Conservation (phyloP, 1,284 basidiomycete species). For the Ceratobasidium sp. region DNA sequence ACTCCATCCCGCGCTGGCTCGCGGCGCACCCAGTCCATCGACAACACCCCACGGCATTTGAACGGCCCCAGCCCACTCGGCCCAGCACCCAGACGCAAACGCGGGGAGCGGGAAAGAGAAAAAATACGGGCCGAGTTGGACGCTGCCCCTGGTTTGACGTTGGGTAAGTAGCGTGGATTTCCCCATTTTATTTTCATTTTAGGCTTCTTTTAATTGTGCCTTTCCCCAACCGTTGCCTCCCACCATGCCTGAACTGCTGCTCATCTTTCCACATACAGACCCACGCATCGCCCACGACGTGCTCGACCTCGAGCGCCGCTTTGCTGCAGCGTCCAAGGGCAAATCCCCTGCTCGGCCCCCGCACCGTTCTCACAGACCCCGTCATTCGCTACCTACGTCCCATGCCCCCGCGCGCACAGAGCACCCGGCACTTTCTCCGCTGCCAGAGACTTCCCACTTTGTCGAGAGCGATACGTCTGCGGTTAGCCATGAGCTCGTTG, state of each 20-base stretch:
- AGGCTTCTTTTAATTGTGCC: background rate
- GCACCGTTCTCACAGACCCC: constrained; percentile 18
- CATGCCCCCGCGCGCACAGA: background rate
- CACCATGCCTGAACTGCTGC: background rate
- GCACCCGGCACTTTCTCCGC: background rate
- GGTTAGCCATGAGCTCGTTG: background rate
- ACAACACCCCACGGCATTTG: constrained; percentile 6
- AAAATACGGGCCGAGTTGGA: constrained; percentile 29
- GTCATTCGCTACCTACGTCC: constrained; percentile 16
- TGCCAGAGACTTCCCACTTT: background rate
- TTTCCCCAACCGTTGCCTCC: background rate
- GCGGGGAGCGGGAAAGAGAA: constrained; percentile 32
- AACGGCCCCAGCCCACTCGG: constrained; percentile 3
- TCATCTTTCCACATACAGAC: background rate
- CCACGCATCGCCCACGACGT: constrained; percentile 34
- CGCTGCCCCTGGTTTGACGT: constrained; percentile 26
- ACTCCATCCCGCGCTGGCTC: constrained; percentile 5
- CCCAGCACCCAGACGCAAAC: constrained; percentile 16
- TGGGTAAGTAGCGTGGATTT: constrained; percentile 18
- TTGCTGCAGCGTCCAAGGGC: constrained; percentile 32
- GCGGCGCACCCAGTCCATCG: constrained; percentile 22
- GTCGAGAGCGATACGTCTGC: constrained; percentile 3
- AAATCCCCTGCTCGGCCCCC: constrained; percentile 13
- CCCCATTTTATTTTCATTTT: background rate
- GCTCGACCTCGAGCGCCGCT: constrained; percentile 25